Evolutionary conservation across 257 asterid species (phyloP).

Genomic region (Paulownia fortunei): DNA sequence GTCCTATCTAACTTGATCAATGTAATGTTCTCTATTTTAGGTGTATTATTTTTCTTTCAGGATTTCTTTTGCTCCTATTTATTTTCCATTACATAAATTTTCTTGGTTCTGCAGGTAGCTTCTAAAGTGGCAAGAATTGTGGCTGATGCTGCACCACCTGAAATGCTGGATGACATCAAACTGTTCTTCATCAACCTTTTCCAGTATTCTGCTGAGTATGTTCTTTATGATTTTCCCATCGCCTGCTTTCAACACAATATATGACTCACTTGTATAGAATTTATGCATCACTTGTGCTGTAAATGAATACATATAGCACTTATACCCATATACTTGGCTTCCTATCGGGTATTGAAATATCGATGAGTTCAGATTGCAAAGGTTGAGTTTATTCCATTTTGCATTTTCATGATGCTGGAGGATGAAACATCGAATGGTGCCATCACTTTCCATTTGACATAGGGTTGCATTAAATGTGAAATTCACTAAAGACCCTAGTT

Average conservation of each 20-base stretch:
- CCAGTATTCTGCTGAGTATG: constrained; percentile 88
- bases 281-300: neutral
- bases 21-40: constrained; percentile 51
- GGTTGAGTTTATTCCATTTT: neutral
- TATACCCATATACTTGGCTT: neutral
- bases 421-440: neutral
- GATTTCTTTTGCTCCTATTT: neutral
- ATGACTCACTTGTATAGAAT: neutral
- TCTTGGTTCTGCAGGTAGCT: constrained; percentile 64
- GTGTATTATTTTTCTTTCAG: constrained; percentile 13
- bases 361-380: neutral
- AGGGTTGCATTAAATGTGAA: neutral
- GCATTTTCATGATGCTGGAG: neutral
- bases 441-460: neutral
- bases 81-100: constrained; percentile 9
- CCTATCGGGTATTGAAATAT: neutral
- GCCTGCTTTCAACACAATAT: constrained; percentile 5
- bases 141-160: constrained; percentile 86
- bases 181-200: constrained; percentile 79
- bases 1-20: constrained; percentile 78
- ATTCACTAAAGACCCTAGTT: neutral
- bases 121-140: constrained; percentile 64
- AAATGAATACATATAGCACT: neutral
- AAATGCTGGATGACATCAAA: constrained; percentile 62
- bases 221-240: constrained; percentile 11